These are phyloP conservation scores for Sugiyamaella chiloensis DNA, from an alignment of 805 yeast genomes.

Conservation along the genomic window DNA sequence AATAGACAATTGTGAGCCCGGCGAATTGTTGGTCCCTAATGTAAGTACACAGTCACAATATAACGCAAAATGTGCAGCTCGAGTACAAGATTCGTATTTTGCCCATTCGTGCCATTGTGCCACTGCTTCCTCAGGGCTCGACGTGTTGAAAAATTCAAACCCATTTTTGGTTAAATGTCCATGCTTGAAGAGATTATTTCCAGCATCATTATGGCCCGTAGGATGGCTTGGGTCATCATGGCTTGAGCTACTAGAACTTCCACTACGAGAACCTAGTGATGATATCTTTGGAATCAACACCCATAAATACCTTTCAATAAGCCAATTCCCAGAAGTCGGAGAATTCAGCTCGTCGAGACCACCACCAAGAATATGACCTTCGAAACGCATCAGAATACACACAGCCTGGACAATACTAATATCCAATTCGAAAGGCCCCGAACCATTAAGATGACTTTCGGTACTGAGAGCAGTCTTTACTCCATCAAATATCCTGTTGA, in stretches of 20 bases:
- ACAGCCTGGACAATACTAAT: constrained; percentile 32
- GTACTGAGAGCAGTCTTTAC: constrained; percentile 24
- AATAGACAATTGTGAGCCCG: constrained; percentile 23
- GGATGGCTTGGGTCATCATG: not conserved
- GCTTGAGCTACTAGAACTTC: constrained; percentile 4
- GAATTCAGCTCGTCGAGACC: constrained; percentile 14
- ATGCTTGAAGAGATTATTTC: constrained; percentile 23
- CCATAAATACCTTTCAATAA: constrained; percentile 27
- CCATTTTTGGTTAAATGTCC: constrained; percentile 27
- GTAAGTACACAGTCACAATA: constrained; percentile 28
- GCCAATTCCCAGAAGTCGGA: constrained; percentile 21
- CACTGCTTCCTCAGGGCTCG: constrained; percentile 26
- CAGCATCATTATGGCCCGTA: not conserved
- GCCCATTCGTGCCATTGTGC: constrained; percentile 49
- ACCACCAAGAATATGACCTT: constrained; percentile 23
- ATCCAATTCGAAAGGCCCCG: constrained; percentile 16
- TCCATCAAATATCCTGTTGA: constrained; percentile 23
- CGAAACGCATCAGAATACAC: constrained; percentile 29
- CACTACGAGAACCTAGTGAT: constrained; percentile 4
- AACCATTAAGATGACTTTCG: constrained; percentile 9
- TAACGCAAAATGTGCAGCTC: constrained; percentile 28
- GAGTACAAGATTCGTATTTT: constrained; percentile 43
- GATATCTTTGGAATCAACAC: constrained; percentile 25
- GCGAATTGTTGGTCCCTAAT: constrained; percentile 12
- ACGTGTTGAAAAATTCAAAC: constrained; percentile 24